Percentiles rank a stretch among this genome's conserved stretches.
Conservation (phyloP, 2,329 filamentous ascomycete species). For the Didymella exigua region DNA sequence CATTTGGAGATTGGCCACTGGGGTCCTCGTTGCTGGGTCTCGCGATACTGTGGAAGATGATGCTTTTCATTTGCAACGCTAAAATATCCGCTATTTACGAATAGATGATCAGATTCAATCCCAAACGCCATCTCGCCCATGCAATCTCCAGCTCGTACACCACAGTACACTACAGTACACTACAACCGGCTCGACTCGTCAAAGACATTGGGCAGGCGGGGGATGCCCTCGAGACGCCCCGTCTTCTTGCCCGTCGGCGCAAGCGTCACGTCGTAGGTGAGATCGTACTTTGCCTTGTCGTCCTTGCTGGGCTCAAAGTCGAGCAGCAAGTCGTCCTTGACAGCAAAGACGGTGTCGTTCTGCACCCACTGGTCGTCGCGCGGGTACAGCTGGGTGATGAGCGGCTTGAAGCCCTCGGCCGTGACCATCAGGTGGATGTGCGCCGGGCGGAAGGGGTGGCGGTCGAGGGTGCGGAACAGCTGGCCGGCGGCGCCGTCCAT, state of each 20-base stretch:
- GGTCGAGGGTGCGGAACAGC: slow-evolving; percentile 60
- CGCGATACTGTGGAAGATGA: no score
- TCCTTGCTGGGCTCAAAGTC: slow-evolving; percentile 60
- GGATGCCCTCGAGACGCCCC: slow-evolving; percentile 39
- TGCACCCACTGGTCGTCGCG: slow-evolving; percentile 62
- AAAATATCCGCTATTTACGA: slow-evolving; percentile 21
- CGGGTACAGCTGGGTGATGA: slow-evolving; percentile 65
- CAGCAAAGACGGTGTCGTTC: slow-evolving; percentile 66
- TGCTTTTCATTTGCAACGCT: slow-evolving; percentile 2
- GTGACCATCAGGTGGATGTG: slow-evolving; percentile 65
- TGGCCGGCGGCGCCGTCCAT: slow-evolving; percentile 63
- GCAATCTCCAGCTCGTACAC: no score
- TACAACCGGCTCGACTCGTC: slow-evolving; percentile 37
- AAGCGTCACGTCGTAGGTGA: slow-evolving; percentile 67
- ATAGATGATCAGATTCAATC: slow-evolving; percentile 13
- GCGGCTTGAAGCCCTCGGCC: slow-evolving; percentile 61
- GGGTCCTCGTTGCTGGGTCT: no score
- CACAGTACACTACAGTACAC: no score
- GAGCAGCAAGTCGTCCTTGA: slow-evolving; percentile 65
- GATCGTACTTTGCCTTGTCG: slow-evolving; percentile 62
- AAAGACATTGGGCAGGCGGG: slow-evolving; percentile 37
- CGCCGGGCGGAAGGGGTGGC: slow-evolving; percentile 65
- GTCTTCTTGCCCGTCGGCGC: slow-evolving; percentile 50
- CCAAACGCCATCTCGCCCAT: slow-evolving; percentile 11
- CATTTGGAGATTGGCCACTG: slow-evolving; percentile 8